These are phyloP conservation scores for Ochromonas danica DNA, from an alignment of 108 stramenopile species.

Conservation along the genomic window DNA sequence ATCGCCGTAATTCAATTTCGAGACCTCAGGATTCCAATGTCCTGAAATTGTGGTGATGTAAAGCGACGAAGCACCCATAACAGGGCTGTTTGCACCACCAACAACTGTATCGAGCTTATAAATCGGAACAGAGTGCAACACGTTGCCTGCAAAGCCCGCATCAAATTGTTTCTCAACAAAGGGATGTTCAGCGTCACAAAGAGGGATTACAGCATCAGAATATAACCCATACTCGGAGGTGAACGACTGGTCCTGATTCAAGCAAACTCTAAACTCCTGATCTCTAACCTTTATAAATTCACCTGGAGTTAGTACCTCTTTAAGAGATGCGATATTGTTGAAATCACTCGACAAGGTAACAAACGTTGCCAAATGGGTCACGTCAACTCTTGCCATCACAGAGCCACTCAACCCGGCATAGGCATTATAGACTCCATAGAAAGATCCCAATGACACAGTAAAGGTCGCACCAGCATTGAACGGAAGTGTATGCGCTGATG, in stretches of 20 bases:
- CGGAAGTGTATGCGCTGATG: constrained; percentile 62
- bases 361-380: neutral
- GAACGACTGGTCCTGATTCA: neutral
- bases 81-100: constrained; percentile 55
- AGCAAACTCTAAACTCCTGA: constrained; percentile 62
- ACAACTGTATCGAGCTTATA: constrained; percentile 68
- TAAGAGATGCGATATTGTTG: constrained; percentile 28
- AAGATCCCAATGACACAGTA: constrained; percentile 63
- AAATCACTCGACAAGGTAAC: neutral
- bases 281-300: constrained; percentile 60
- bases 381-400: neutral
- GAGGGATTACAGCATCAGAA: constrained; percentile 41
- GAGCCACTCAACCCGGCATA: constrained; percentile 1
- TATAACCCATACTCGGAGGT: neutral
- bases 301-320: constrained; percentile 54
- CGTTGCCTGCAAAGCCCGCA: constrained; percentile 31
- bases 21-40: constrained; percentile 38
- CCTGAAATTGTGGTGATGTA: constrained; percentile 47
- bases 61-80: constrained; percentile 60
- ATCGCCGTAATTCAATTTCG: constrained; percentile 60
- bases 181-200: constrained; percentile 56
- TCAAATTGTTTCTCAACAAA: constrained; percentile 43
- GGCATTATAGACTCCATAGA: constrained; percentile 56
- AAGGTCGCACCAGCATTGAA: constrained; percentile 52
- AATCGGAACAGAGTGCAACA: constrained; percentile 53